These are phyloP conservation scores for Boechera retrofracta DNA, from an alignment of 345 rosid genomes.

Conservation along the genomic window DNA sequence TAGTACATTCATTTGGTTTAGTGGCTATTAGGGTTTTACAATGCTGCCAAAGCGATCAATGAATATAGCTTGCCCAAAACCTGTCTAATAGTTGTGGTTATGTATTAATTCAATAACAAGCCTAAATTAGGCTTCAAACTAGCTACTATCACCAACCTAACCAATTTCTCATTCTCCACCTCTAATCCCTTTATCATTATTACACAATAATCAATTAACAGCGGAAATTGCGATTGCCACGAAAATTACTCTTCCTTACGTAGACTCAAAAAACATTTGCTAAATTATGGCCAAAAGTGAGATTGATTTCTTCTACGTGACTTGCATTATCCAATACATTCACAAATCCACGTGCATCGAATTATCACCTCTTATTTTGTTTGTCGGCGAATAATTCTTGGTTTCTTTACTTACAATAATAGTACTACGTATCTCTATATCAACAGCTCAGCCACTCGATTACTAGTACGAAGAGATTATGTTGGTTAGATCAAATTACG, in stretches of 20 bases:
- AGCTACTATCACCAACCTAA: slow-evolving; percentile 38
- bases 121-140: slow-evolving; percentile 44
- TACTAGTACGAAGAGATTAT: slow-evolving; percentile 37
- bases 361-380: slow-evolving; percentile 21
- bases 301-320: slow-evolving; percentile 17
- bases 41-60: slow-evolving; percentile 14
- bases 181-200: slow-evolving; percentile 1
- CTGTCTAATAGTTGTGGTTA: slow-evolving; percentile 15
- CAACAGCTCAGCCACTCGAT: slow-evolving; percentile 39
- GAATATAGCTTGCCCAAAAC: slow-evolving; percentile 9
- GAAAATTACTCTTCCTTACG: slow-evolving; percentile 24
- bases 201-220: neutral
- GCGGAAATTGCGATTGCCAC: neutral
- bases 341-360: slow-evolving; percentile 40
- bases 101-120: slow-evolving; percentile 9
- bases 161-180: slow-evolving; percentile 20
- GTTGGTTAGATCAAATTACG: slow-evolving; percentile 42
- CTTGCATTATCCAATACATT: slow-evolving; percentile 25
- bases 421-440: neutral
- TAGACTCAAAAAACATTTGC: slow-evolving; percentile 26
- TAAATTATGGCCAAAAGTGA: slow-evolving; percentile 17
- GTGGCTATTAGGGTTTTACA: slow-evolving; percentile 19
- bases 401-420: slow-evolving; percentile 3
- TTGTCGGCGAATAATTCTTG: slow-evolving; percentile 23
- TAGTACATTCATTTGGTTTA: slow-evolving; percentile 25